A percentile compares a stretch with the other conserved stretches of the same genome.
Conservation (phyloP, 257 asterid genomes). For the Solanum megistacrolobum region DNA sequence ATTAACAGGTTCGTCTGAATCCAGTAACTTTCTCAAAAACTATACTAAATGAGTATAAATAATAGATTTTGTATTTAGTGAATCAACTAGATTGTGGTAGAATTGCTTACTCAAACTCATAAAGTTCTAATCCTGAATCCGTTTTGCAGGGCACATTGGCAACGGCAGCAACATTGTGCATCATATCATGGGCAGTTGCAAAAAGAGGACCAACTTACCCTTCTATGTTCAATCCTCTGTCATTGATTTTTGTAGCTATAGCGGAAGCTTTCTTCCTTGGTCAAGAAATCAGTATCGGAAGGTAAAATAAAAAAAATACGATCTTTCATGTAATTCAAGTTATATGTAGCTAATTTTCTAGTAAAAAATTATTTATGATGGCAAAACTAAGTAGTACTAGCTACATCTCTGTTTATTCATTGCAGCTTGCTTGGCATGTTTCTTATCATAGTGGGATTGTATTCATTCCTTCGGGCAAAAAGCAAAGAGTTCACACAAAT, state of each 20-base stretch:
- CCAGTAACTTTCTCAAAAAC: not conserved
- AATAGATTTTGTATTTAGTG: not conserved
- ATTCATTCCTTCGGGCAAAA: constrained; percentile 45
- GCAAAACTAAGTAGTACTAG: not conserved
- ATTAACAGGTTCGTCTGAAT: not conserved
- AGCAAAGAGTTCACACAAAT: constrained; percentile 4
- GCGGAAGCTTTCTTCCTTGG: constrained; percentile 35
- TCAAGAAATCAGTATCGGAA: constrained; percentile 24
- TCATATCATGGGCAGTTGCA: constrained; percentile 38
- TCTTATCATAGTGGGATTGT: constrained; percentile 41
- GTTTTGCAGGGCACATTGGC: constrained; percentile 42
- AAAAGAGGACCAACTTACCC: constrained; percentile 60
- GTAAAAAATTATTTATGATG: too few species aligned
- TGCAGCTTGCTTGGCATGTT: constrained; percentile 52
- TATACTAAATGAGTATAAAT: not conserved
- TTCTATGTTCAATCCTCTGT: constrained; percentile 62
- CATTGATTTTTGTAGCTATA: constrained; percentile 31
- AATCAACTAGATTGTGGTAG: not conserved
- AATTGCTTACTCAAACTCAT: not conserved
- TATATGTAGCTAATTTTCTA: not conserved
- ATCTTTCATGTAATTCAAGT: not conserved
- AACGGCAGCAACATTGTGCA: constrained; percentile 36
- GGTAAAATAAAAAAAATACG: constrained; percentile 8
- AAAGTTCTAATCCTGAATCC: not conserved
- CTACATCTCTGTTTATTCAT: not conserved